These are phyloP conservation scores for Coniella lustricola DNA, from an alignment of 2,329 filamentous ascomycete genomes.

Conservation along the genomic window DNA sequence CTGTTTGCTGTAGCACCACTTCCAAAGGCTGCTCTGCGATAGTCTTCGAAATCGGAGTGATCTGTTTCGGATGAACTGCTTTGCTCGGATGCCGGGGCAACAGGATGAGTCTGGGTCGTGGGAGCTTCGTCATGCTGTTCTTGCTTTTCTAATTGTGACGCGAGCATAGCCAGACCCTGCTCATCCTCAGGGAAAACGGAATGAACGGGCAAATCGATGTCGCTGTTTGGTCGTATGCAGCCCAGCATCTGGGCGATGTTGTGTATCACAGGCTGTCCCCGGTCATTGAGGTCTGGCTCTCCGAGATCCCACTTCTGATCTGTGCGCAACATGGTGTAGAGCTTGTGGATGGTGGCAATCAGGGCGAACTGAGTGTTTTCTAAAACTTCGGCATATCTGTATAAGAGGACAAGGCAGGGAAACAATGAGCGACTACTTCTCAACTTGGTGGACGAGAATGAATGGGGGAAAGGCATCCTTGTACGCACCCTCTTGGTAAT, in stretches of 20 bases:
- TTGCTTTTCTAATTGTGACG: slow-evolving; percentile 45
- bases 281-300: slow-evolving; percentile 57
- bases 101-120: slow-evolving; percentile 26
- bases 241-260: slow-evolving; percentile 58
- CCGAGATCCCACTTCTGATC: slow-evolving; percentile 53
- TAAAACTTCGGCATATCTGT: slow-evolving; percentile 55
- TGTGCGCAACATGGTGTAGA: slow-evolving; percentile 56
- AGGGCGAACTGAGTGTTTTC: slow-evolving; percentile 60
- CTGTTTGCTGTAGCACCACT: slow-evolving; percentile 26
- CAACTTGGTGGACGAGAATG: background rate
- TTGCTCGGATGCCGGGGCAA: slow-evolving; percentile 38
- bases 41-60: slow-evolving; percentile 51
- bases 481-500: slow-evolving; percentile 53
- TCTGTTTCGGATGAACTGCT: slow-evolving; percentile 49
- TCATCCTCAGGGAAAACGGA: slow-evolving; percentile 57
- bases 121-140: slow-evolving; percentile 32
- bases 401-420: slow-evolving; percentile 14
- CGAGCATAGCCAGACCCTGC: slow-evolving; percentile 49
- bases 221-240: slow-evolving; percentile 56
- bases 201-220: slow-evolving; percentile 51
- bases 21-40: slow-evolving; percentile 42
- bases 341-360: slow-evolving; percentile 58
- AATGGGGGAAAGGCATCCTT: slow-evolving; percentile 1
- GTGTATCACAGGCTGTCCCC: slow-evolving; percentile 57
- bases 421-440: no score